Conservation (phyloP, 768 basidiomycete genomes). For the Boletus reticulatus region DNA sequence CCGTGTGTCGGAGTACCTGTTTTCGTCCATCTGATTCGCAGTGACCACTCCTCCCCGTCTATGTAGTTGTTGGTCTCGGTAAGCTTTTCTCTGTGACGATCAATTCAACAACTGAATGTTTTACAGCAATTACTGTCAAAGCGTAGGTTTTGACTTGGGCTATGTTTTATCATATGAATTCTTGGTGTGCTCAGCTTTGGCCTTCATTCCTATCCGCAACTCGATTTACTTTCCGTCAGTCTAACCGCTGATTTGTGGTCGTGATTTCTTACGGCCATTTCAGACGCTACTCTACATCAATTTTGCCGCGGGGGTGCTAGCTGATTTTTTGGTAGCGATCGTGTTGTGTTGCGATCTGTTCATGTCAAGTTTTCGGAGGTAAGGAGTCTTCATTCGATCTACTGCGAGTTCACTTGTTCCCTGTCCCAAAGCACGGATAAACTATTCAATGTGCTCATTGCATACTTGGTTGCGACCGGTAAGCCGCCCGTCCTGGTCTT, state of each 20-base stretch:
- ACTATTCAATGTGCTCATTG: slow-evolving; percentile 43
- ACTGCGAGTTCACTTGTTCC: background rate
- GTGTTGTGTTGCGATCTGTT: slow-evolving; percentile 48
- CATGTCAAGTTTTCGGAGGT: slow-evolving; percentile 47
- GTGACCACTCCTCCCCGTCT: too few species aligned
- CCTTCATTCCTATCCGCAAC: slow-evolving; percentile 34
- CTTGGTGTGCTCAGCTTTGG: slow-evolving; percentile 33
- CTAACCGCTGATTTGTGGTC: background rate
- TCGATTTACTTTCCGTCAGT: slow-evolving; percentile 40
- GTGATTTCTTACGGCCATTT: background rate
- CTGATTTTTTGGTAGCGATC: slow-evolving; percentile 51
- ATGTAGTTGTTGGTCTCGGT: slow-evolving; percentile 12
- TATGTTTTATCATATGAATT: background rate
- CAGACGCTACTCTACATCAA: slow-evolving; percentile 51
- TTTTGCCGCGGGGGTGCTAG: slow-evolving; percentile 47
- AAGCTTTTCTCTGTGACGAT: background rate
- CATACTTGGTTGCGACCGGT: slow-evolving; percentile 56
- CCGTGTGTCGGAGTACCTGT: slow-evolving; percentile 9
- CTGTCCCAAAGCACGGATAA: slow-evolving; percentile 43
- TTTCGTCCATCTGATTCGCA: background rate
- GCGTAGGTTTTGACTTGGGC: slow-evolving; percentile 34
- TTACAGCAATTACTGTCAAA: slow-evolving; percentile 48
- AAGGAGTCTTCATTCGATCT: background rate
- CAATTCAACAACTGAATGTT: background rate
- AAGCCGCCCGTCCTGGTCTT: slow-evolving; percentile 16